A percentile compares a stretch with the other conserved stretches of the same genome.
Evolutionary conservation across 257 asterid species (phyloP).

Genomic region (Mentha longifolia): DNA sequence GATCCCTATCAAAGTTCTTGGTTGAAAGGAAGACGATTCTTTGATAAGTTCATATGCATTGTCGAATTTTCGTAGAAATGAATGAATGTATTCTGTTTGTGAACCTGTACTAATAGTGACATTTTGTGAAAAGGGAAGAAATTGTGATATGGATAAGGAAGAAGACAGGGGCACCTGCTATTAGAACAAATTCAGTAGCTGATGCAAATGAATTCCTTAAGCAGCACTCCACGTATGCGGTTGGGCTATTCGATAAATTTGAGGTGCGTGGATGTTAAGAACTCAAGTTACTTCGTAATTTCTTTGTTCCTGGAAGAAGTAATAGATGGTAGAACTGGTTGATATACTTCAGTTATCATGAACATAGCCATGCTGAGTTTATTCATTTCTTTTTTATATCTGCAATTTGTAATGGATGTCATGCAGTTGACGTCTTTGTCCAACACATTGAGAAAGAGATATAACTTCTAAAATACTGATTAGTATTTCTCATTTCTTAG

Average conservation of each 20-base stretch:
- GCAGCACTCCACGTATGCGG: slow-evolving; percentile 68
- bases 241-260: slow-evolving; percentile 72
- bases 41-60: slow-evolving; percentile 13
- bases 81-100: slow-evolving; percentile 27
- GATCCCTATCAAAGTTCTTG: slow-evolving; percentile 1
- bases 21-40: neutral
- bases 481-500: neutral
- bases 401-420: neutral
- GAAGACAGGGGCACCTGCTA: slow-evolving; percentile 83
- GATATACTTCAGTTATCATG: neutral
- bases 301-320: neutral
- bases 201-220: slow-evolving; percentile 74
- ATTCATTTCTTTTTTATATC: neutral
- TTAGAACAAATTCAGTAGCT: slow-evolving; percentile 54
- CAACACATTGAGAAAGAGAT: neutral
- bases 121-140: slow-evolving; percentile 70
- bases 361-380: neutral
- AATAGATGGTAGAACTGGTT: neutral
- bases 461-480: neutral
- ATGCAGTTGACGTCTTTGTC: too few species aligned
- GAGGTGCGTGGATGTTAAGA: slow-evolving; percentile 57
- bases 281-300: slow-evolving; percentile 9
- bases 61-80: neutral
- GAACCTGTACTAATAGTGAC: slow-evolving; percentile 23
- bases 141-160: slow-evolving; percentile 88